Base-by-base conservation (phyloP, 768 basidiomycete species). In the Sistotremastrum suecicum region DNA sequence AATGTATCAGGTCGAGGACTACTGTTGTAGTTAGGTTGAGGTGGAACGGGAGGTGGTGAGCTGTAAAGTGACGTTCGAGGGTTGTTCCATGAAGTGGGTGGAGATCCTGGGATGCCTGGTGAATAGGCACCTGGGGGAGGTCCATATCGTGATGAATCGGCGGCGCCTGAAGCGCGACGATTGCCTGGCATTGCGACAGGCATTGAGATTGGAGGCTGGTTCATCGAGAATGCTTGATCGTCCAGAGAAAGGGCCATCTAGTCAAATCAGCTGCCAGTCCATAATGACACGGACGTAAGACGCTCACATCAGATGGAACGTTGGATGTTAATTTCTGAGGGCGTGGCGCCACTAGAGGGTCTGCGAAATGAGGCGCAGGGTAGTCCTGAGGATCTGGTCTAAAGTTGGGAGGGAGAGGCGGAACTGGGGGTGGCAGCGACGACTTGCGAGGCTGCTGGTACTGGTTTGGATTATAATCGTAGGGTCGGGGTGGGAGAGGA, bases 331-430 rank as follows among this genome's bases (percentile, higher is more conserved):
- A 46, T 36, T 74, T 70, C 52, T 80, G 76, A 0, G 83, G 80
- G 7, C 76, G 67, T 4, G 83, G 83, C 0, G 83, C 83, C 2
- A 70, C 70, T 12, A 83, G 60, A 3, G 80, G 68, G 49, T 74
- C 54, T 51, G 69, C 69, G 48, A 68, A 74, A 50, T 77, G 75
- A 9, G 29, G 11, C 3, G 30, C 30, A 33, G 42, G 29, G 28
- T 31, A 34, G 39, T 37, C 54, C 39, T 52, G 56, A 42, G 49
- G 56, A 45, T 50, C 54, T 43, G 41, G 47, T 46, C 56, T 53
- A 43, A 69, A 62, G 42, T 61, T 59, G 5, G 69, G 63, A 5
- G 75, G 72, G 4, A 67, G 60, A 5, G 74, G 75, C 1, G 75
- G 75, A 1, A 75, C 37, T 0, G 75, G 71, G 1, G 75, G 75